These are phyloP conservation scores for Otatea glauca DNA, from an alignment of 176 grass and related monocot species.

Conservation along the genomic window DNA sequence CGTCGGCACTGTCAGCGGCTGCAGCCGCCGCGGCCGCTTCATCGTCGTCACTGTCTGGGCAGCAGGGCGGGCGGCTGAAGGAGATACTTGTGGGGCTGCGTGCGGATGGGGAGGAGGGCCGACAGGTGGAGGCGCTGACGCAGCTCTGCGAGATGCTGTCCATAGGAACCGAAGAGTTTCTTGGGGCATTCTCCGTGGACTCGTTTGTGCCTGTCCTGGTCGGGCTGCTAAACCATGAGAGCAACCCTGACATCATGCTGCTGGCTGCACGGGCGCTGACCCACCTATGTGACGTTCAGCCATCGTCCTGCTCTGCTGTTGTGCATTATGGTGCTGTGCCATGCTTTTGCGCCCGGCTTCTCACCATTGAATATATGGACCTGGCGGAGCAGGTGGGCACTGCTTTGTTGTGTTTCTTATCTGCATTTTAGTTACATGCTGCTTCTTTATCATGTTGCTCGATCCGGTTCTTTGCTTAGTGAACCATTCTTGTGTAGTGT, in stretches of 20 bases:
- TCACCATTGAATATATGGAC: slow-evolving; percentile 96
- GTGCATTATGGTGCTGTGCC: slow-evolving; percentile 86
- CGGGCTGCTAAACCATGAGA: slow-evolving; percentile 75
- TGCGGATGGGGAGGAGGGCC: slow-evolving; percentile 74
- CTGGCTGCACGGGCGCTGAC: slow-evolving; percentile 78
- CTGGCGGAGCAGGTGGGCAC: slow-evolving; percentile 76
- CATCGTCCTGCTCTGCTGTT: slow-evolving; percentile 78
- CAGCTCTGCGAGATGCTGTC: slow-evolving; percentile 89
- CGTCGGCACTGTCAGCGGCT: slow-evolving; percentile 51
- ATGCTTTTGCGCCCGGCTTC: slow-evolving; percentile 83
- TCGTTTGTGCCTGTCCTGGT: slow-evolving; percentile 82
- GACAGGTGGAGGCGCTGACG: slow-evolving; percentile 68
- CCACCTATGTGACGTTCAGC: slow-evolving; percentile 74
- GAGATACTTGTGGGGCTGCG: slow-evolving; percentile 66
- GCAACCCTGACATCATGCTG: slow-evolving; percentile 87
- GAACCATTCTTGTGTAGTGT: neutral
- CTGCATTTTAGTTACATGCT: slow-evolving; percentile 14
- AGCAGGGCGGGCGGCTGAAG: slow-evolving; percentile 67
- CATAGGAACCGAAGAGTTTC: slow-evolving; percentile 81
- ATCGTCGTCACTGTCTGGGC: slow-evolving; percentile 42
- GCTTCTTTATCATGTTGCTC: slow-evolving; percentile 27
- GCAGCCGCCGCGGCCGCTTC: slow-evolving; percentile 44
- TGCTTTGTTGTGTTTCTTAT: slow-evolving; percentile 3
- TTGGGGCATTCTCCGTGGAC: slow-evolving; percentile 68
- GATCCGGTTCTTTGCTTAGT: neutral